phyloP scores from a whole-genome alignment of 768 basidiomycete genomes.

The Naganishia antarctica region DNA sequence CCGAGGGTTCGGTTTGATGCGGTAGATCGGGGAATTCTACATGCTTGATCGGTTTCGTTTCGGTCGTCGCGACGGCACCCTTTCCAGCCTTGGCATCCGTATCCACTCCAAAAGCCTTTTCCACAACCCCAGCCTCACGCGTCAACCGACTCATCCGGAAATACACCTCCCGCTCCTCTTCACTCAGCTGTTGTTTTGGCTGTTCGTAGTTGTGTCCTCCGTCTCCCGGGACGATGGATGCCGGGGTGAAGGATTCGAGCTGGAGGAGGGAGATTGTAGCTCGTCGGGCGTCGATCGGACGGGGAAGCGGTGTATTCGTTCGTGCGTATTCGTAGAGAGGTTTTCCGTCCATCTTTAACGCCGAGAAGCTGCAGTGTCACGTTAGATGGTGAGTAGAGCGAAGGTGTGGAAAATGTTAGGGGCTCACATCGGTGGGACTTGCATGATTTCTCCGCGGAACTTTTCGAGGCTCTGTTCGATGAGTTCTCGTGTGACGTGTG shows the following conservation, averaged over 20 bases:
- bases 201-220: slow-evolving; percentile 70
- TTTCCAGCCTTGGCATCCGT: background rate
- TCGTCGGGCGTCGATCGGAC: slow-evolving; percentile 82
- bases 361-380: slow-evolving; percentile 73
- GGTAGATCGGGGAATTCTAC: slow-evolving; percentile 32
- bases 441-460: slow-evolving; percentile 82
- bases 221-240: slow-evolving; percentile 37
- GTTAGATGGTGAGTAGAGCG: background rate
- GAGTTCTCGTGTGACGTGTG: slow-evolving; percentile 71
- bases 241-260: slow-evolving; percentile 68
- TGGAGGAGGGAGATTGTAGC: slow-evolving; percentile 77
- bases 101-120: slow-evolving; percentile 10
- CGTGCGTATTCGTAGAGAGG: slow-evolving; percentile 94
- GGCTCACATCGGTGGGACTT: slow-evolving; percentile 82
- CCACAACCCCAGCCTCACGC: slow-evolving; percentile 27
- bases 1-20: background rate
- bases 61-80: background rate
- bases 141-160: slow-evolving; percentile 58
- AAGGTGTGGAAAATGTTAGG: slow-evolving; percentile 10
- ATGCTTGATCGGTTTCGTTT: background rate
- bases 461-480: slow-evolving; percentile 64
- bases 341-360: slow-evolving; percentile 96
- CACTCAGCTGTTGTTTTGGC: slow-evolving; percentile 67
- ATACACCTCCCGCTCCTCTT: slow-evolving; percentile 66
- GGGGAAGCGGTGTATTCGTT: slow-evolving; percentile 79